Conservation (phyloP, 192 early-diverging fungal genomes). For the Backusella mclennaniae region DNA sequence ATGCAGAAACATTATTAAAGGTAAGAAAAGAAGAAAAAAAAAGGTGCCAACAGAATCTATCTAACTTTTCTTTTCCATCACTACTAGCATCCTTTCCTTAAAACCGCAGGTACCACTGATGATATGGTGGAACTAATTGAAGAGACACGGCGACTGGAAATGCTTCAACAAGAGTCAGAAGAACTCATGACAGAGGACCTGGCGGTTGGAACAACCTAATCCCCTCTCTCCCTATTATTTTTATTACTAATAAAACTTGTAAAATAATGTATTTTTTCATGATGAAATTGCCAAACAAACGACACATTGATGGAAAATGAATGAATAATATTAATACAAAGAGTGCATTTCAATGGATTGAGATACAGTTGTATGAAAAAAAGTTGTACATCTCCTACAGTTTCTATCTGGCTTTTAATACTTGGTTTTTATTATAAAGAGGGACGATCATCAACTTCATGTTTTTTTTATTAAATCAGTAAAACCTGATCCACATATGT, state of each 20-base stretch:
- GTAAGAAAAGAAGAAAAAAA: constrained; percentile 39
- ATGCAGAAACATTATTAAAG: constrained; percentile 69
- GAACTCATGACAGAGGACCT: constrained; percentile 17
- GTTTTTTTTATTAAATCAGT: not conserved
- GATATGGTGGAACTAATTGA: constrained; percentile 42
- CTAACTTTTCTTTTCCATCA: not conserved
- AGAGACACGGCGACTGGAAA: constrained; percentile 23
- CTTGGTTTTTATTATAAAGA: not conserved
- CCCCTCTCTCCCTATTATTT: not conserved
- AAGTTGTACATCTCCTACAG: too few relatives aligned
- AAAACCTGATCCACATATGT: not conserved
- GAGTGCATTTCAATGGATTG: too few relatives aligned
- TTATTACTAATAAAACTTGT: constrained; percentile 6
- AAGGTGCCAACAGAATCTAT: not conserved
- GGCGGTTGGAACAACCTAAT: constrained; percentile 7
- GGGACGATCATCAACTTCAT: not conserved
- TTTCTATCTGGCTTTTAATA: too few relatives aligned
- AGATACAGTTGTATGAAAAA: too few relatives aligned
- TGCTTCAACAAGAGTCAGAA: constrained; percentile 22
- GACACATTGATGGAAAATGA: not conserved
- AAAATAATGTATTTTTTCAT: constrained; percentile 7
- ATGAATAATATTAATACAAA: not conserved
- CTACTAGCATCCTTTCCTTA: constrained; percentile 52
- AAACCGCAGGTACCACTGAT: constrained; percentile 60
- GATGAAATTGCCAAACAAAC: not conserved